Base-by-base conservation (phyloP, 306 rosid species). In the Prunus mume region DNA sequence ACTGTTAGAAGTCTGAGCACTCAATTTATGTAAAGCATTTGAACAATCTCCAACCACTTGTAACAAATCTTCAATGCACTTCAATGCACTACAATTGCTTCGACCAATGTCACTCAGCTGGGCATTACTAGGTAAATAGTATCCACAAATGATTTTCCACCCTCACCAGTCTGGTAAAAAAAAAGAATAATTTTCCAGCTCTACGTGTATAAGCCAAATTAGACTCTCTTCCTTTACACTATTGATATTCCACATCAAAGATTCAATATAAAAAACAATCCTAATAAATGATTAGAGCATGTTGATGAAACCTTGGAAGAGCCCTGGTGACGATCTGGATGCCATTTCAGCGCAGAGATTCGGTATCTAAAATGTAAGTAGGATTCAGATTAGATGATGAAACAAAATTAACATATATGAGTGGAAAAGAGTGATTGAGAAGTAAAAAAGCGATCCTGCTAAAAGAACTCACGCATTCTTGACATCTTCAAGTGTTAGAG, bases 241-340 rank as follows among this genome's bases (percentile, higher is more conserved):
- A 61, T 27, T 69, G 45, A 30, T 19, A 50, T 25, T 69, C 3
- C 1, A 12, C 28, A 19, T 69, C 61, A 54, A 68, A 68, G 15
- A 25, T 18, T 52, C 63, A 19, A 20, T 11, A 72, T n/a, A 79
- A 14, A 27, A 27, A 38, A 28, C 43, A 62, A 50, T 55, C n/a
- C 9, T 12, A 57, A 43, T 41, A 20, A 32, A 67, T 32, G 12
- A 45, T 72, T 55, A 68, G 74, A 69, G 50, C 58, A 69, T 54
- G 49, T 71, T 61, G 51, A 73, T 19, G 57, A 73, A 17, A 90
- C 97, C 96, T 91, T 93, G 72, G 91, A 88, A 85, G 91, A 81
- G 73, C 97, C 94, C 46, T 85, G 94, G 77, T 93, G 97, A 13
- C 98, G 98, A 84, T 93, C 94, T 2, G 98, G 98, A 81, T 93